These are phyloP conservation scores for Phialophora macrospora DNA, from an alignment of 2,329 filamentous ascomycete species.

Conservation along the genomic window DNA sequence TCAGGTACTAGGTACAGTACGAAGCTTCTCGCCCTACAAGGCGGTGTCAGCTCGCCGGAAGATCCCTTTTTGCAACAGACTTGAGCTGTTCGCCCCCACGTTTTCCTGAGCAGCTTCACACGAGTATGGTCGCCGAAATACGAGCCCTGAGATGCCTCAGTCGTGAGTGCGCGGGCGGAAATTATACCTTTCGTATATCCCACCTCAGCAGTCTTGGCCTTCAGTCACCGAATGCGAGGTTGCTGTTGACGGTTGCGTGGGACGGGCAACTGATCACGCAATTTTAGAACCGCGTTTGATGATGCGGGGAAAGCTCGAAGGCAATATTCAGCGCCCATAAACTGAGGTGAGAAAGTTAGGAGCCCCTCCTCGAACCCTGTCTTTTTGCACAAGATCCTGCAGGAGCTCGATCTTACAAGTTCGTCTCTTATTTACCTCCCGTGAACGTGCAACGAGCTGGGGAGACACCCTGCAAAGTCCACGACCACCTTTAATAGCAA, in stretches of 20 bases:
- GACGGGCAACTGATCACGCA: conserved; percentile 11
- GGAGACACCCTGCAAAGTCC: neutral
- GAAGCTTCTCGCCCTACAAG: neutral
- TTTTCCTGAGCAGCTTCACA: neutral
- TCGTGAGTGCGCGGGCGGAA: neutral
- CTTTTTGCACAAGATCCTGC: neutral
- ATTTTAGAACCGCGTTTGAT: conserved; percentile 2
- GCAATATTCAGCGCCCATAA: neutral
- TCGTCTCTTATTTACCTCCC: neutral
- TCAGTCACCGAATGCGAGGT: conserved; percentile 2
- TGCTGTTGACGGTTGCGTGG: conserved; percentile 2
- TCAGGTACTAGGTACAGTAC: neutral
- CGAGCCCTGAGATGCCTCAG: neutral
- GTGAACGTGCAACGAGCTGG: neutral
- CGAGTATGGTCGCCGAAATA: neutral
- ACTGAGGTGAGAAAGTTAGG: conserved; percentile 6
- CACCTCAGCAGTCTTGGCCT: neutral
- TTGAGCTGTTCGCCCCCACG: neutral
- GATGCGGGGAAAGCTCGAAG: conserved; percentile 8
- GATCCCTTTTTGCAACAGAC: neutral
- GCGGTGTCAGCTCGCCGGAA: conserved; percentile 5
- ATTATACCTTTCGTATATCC: neutral
- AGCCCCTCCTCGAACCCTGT: neutral
- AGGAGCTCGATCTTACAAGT: neutral
- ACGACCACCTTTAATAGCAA: neutral